phyloP scores from a whole-genome alignment of 371 early-diverging fungal species.

The Polyrhizophydium stewartii region DNA sequence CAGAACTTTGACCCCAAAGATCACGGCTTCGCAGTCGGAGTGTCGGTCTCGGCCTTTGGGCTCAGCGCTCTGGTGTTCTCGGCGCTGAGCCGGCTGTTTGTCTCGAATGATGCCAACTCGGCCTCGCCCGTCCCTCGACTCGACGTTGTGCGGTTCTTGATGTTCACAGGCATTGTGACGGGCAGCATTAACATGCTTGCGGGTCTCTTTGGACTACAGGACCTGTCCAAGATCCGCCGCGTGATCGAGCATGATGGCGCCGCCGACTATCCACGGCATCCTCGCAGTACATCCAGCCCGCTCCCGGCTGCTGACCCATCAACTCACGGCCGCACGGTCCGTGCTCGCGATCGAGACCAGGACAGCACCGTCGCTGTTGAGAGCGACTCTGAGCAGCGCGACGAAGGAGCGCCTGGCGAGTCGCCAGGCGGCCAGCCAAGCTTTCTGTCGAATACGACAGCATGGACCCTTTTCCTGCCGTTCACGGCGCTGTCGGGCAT shows the following conservation, averaged over 20 bases:
- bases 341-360: too few species aligned
- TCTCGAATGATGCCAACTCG: too few species aligned
- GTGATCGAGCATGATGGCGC: too few species aligned
- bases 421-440: too few species aligned
- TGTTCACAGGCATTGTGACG: conserved; percentile 31
- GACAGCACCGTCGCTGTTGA: too few species aligned
- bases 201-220: conserved; percentile 9
- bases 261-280: too few species aligned
- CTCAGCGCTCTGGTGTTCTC: conserved; percentile 67
- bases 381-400: too few species aligned
- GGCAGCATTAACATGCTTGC: conserved; percentile 32
- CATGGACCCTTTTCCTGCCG: conserved; percentile 23
- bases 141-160: conserved; percentile 31
- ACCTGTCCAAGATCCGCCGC: conserved; percentile 1
- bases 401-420: too few species aligned
- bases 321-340: too few species aligned
- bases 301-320: too few species aligned
- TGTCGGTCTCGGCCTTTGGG: conserved; percentile 61
- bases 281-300: too few species aligned
- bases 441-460: too few species aligned
- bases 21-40: conserved; percentile 61
- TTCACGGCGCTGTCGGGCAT: conserved; percentile 28
- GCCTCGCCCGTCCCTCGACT: not conserved
- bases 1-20: conserved; percentile 48
- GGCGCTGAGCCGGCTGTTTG: conserved; percentile 47